A percentile compares a stretch with the other conserved stretches of the same genome.
Evolutionary conservation across 116 monocot genomes (phyloP).

Genomic region (Dioscorea cayenensis): DNA sequence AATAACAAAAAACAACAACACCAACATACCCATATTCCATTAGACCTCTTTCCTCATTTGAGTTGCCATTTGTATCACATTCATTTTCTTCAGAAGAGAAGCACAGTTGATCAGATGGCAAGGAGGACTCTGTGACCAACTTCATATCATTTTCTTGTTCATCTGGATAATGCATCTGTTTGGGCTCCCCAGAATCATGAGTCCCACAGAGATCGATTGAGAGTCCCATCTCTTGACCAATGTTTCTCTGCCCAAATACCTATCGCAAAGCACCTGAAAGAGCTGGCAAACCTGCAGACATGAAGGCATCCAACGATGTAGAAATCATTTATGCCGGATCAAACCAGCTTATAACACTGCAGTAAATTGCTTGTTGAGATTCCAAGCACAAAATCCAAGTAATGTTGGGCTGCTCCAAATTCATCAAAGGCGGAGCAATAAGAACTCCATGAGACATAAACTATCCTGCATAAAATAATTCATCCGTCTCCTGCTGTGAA

Average conservation of each 20-base stretch:
- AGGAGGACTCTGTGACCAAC: slow-evolving; percentile 5
- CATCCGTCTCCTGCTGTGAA: slow-evolving; percentile 10
- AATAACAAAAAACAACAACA: neutral
- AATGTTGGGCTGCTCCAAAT: slow-evolving; percentile 31
- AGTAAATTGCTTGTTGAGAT: slow-evolving; percentile 18
- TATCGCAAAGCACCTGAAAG: slow-evolving; percentile 6
- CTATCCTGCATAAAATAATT: slow-evolving; percentile 13
- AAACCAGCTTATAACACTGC: neutral
- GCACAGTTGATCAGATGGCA: neutral
- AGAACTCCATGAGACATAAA: slow-evolving; percentile 9
- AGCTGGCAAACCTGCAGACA: slow-evolving; percentile 29
- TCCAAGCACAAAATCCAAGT: slow-evolving; percentile 33
- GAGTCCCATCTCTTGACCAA: slow-evolving; percentile 13
- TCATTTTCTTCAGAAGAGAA: slow-evolving; percentile 4
- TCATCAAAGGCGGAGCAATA: slow-evolving; percentile 14
- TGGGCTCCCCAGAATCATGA: slow-evolving; percentile 3
- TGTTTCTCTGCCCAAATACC: neutral
- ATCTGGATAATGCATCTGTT: neutral
- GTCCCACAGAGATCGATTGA: neutral
- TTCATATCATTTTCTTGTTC: neutral
- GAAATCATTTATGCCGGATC: slow-evolving; percentile 3
- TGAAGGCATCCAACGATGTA: slow-evolving; percentile 16
- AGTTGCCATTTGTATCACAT: slow-evolving; percentile 8
- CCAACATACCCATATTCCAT: slow-evolving; percentile 48
- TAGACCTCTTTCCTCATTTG: slow-evolving; percentile 34